Percentiles rank a stretch among this genome's conserved stretches.
Evolutionary conservation across 768 basidiomycete genomes (phyloP).

Genomic region (Psilocybe azurescens): DNA sequence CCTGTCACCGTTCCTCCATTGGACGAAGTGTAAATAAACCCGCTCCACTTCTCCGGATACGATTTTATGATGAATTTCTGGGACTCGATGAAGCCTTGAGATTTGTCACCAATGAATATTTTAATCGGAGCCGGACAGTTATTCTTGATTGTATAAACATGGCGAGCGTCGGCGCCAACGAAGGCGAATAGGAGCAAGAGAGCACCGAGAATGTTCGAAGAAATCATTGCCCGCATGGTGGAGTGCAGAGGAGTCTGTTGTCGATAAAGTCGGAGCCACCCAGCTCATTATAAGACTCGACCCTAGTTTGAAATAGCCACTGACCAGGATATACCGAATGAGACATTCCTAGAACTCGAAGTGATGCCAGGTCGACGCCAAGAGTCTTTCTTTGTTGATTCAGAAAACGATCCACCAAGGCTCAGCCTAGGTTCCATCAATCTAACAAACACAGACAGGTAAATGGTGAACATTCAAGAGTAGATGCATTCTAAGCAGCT

Average conservation of each 20-base stretch:
- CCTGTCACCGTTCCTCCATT: slow-evolving; percentile 30
- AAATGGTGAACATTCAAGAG: too few relatives aligned
- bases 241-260: background rate
- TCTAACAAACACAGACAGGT: too few relatives aligned
- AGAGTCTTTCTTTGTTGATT: too few relatives aligned
- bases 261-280: too few relatives aligned
- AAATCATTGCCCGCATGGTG: background rate
- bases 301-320: too few relatives aligned
- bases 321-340: too few relatives aligned
- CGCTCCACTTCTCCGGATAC: slow-evolving; percentile 24
- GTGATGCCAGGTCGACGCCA: too few relatives aligned
- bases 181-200: slow-evolving; percentile 8
- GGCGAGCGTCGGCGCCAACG: slow-evolving; percentile 14
- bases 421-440: too few relatives aligned
- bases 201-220: background rate
- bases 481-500: too few relatives aligned
- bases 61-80: slow-evolving; percentile 16
- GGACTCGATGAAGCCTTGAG: slow-evolving; percentile 19
- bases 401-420: too few relatives aligned
- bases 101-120: slow-evolving; percentile 27
- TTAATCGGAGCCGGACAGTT: slow-evolving; percentile 26
- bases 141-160: slow-evolving; percentile 25
- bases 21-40: slow-evolving; percentile 29
- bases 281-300: too few relatives aligned
- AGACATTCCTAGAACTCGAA: too few relatives aligned